phyloP scores from a whole-genome alignment of 805 yeast genomes.

The Wickerhamiella musiphila region DNA sequence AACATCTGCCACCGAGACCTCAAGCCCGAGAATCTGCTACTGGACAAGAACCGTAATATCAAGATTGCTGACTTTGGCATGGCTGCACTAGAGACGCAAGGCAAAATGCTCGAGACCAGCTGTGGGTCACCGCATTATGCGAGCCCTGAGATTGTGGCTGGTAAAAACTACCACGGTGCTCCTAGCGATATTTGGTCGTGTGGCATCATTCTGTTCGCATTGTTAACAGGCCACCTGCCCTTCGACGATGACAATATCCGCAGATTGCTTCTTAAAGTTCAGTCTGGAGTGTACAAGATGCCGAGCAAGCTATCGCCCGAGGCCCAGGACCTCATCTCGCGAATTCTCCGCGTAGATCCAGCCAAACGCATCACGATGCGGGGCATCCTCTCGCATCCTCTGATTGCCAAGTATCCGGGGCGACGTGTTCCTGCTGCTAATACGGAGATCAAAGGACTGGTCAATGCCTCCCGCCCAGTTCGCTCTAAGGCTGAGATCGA shows the following conservation, averaged over 20 bases:
- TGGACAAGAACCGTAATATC: slow-evolving; percentile 73
- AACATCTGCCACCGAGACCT: slow-evolving; percentile 80
- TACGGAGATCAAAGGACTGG: slow-evolving; percentile 5
- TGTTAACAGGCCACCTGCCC: slow-evolving; percentile 87
- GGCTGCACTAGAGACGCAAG: slow-evolving; percentile 88
- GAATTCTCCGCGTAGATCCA: slow-evolving; percentile 76
- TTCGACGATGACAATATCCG: slow-evolving; percentile 94
- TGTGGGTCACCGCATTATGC: slow-evolving; percentile 99
- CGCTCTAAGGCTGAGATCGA: slow-evolving; percentile 37
- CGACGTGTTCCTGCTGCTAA: slow-evolving; percentile 13
- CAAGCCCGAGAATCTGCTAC: slow-evolving; percentile 61
- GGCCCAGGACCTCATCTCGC: slow-evolving; percentile 69
- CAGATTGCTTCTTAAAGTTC: slow-evolving; percentile 72
- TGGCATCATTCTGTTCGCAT: slow-evolving; percentile 86
- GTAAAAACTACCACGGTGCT: slow-evolving; percentile 87
- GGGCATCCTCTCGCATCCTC: slow-evolving; percentile 65
- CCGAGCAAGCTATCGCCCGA: slow-evolving; percentile 64
- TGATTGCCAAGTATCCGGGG: slow-evolving; percentile 47
- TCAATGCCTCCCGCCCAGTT: slow-evolving; percentile 21
- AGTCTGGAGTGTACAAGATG: slow-evolving; percentile 72
- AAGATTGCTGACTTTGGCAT: slow-evolving; percentile 97
- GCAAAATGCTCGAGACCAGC: slow-evolving; percentile 72
- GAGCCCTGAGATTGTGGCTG: slow-evolving; percentile 94
- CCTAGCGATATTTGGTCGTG: slow-evolving; percentile 98
- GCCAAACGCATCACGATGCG: slow-evolving; percentile 57